Evolutionary conservation across 768 basidiomycete species (phyloP).

Genomic region (Hebeloma cylindrosporum): DNA sequence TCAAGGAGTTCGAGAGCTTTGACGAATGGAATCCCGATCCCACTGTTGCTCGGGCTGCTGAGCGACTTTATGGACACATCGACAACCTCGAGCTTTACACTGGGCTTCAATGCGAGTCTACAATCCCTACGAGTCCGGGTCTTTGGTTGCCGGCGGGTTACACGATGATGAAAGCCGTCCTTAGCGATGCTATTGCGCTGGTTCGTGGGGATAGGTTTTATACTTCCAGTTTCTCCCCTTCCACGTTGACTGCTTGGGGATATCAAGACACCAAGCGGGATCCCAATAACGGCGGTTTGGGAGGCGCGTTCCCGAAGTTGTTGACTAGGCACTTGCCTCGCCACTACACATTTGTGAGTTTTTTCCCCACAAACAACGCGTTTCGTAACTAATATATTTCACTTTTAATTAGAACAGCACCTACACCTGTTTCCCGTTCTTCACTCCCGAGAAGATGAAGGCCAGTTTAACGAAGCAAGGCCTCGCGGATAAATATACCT

Average conservation of each 20-base stretch:
- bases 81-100: conserved; percentile 14
- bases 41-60: conserved; percentile 32
- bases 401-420: conserved; percentile 41
- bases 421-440: conserved; percentile 68
- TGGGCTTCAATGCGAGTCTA: conserved; percentile 13
- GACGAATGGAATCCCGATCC: conserved; percentile 56
- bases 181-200: conserved; percentile 54
- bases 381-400: conserved; percentile 9
- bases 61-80: conserved; percentile 11
- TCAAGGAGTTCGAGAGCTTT: conserved; percentile 47
- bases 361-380: too few species aligned
- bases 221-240: conserved; percentile 50
- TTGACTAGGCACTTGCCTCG: conserved; percentile 45
- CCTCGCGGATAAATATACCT: conserved; percentile 39
- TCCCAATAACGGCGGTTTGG: conserved; percentile 38
- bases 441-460: conserved; percentile 49
- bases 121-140: conserved; percentile 9
- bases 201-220: conserved; percentile 55
- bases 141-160: conserved; percentile 44
- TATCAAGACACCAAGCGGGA: conserved; percentile 48
- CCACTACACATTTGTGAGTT: conserved; percentile 37
- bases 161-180: conserved; percentile 44
- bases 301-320: conserved; percentile 43
- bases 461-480: conserved; percentile 40
- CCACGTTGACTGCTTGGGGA: conserved; percentile 51